phyloP scores from a whole-genome alignment of 108 stramenopile genomes.

The Skeletonema potamos region DNA sequence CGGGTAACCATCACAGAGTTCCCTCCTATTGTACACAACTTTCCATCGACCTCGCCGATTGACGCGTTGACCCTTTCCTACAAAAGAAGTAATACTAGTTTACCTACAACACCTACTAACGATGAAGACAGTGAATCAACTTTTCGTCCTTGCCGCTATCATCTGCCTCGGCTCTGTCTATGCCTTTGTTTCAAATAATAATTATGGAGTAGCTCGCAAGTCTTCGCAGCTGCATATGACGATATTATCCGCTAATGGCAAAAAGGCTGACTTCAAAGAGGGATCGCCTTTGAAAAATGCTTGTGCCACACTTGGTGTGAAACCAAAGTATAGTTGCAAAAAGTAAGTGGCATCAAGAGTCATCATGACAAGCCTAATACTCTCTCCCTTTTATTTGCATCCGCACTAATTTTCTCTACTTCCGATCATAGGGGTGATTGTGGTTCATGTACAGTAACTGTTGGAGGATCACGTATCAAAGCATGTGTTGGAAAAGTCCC shows the following conservation, averaged over 20 bases:
- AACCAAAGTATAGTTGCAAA: conserved; percentile 82
- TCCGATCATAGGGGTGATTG: conserved; percentile 72
- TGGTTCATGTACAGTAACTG: conserved; percentile 69
- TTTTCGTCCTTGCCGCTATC: conserved; percentile 1
- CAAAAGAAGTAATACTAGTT: background rate
- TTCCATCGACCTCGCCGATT: no score
- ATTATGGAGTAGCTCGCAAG: background rate
- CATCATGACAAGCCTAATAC: no score
- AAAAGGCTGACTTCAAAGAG: conserved; percentile 71
- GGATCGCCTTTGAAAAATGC: conserved; percentile 73
- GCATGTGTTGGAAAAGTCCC: conserved; percentile 87
- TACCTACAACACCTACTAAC: background rate
- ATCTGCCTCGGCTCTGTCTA: background rate
- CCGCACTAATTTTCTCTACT: background rate
- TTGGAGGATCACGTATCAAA: conserved; percentile 77
- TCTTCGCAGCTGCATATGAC: conserved; percentile 63
- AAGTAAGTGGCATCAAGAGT: conserved; percentile 79
- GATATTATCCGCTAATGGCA: conserved; percentile 53
- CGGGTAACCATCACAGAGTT: no score
- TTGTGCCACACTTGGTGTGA: conserved; percentile 67
- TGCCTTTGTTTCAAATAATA: conserved; percentile 1
- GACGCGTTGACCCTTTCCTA: no score
- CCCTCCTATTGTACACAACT: no score
- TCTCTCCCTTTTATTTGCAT: conserved; percentile 1
- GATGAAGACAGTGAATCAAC: background rate